Evolutionary conservation across 108 stramenopile species (phyloP).

Genomic region (Skeletonema costatum): DNA sequence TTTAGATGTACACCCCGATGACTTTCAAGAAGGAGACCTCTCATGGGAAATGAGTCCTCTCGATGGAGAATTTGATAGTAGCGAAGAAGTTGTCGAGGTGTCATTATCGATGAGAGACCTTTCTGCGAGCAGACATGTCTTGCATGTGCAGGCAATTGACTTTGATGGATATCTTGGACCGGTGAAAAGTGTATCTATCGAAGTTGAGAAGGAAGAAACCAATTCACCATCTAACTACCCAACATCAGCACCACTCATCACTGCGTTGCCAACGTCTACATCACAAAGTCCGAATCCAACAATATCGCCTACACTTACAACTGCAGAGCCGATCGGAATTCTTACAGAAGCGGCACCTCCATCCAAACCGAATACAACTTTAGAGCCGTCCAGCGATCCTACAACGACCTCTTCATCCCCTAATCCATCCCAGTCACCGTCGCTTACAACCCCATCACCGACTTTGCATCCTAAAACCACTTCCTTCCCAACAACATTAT

Average conservation of each 20-base stretch:
- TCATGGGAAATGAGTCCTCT: conserved; percentile 23
- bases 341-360: background rate
- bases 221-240: conserved; percentile 8
- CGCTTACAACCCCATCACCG: background rate
- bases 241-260: background rate
- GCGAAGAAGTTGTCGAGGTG: conserved; percentile 8
- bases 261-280: background rate
- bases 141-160: conserved; percentile 52
- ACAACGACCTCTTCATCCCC: background rate
- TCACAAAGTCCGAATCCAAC: background rate
- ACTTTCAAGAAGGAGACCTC: conserved; percentile 11
- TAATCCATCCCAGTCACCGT: background rate
- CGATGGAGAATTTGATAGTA: background rate
- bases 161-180: conserved; percentile 48
- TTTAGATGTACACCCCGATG: conserved; percentile 37
- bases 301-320: background rate
- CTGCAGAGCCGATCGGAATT: background rate
- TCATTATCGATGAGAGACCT: conserved; percentile 3
- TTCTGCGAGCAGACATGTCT: conserved; percentile 21
- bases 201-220: conserved; percentile 11
- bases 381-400: background rate
- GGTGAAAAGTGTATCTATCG: conserved; percentile 36
- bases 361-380: background rate
- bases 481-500: background rate
- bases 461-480: background rate